Evolutionary conservation across 2,329 filamentous ascomycete genomes (phyloP), one percentile per base, ranked within the genome.

Genomic region (Raffaelea deltoideospora): DNA sequence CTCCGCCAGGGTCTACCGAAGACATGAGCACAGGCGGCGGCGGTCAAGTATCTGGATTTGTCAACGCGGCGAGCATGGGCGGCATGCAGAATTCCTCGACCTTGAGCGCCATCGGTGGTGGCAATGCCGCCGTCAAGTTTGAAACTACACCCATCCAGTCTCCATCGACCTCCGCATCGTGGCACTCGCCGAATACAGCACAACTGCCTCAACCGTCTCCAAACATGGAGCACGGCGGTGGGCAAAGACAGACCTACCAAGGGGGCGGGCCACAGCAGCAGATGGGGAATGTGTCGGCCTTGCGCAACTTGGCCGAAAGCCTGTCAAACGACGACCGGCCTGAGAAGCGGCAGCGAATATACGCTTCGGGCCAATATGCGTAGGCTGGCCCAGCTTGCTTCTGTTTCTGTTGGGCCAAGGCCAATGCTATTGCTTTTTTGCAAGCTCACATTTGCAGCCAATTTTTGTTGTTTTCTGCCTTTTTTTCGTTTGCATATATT

Each of bases 101-200:
- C 19, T 31, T 44, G 36, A 29, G 20, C 9, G 35, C 31, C 3
- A 53, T 52, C 37, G 45, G 48, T 8, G 52, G 51, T 9, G 49
- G 50, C 15, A 50, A 41, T 43, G 50, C 50, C 8, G 50, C 54
- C 19, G 54, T 60, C 37, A 74, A 74, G 46, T 71, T 71, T 40
- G 61, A 64, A 41, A 65, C 69, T 35, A 64, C 67, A 3, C 67
- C 67, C n/a, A 66, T 69, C 40, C 65, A 68, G 38, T 69, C 68
- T 3, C 64, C 68, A 15, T 53, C 64, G 10, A 64, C 63, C 24
- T 59, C 57, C 28, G 54, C 53, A 38, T 65, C 53, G 37, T 70
- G 55, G 67, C 63, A 58, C 56, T 71, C 67, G 10, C 67, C 69
- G 0, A 59, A 60, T 19, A 28, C 31, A 3, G 31, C 35, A 14